A percentile compares a stretch with the other conserved stretches of the same genome.
These are phyloP conservation scores for Diaporthe destruens DNA, from an alignment of 2,329 filamentous ascomycete genomes.

Conservation along the genomic window DNA sequence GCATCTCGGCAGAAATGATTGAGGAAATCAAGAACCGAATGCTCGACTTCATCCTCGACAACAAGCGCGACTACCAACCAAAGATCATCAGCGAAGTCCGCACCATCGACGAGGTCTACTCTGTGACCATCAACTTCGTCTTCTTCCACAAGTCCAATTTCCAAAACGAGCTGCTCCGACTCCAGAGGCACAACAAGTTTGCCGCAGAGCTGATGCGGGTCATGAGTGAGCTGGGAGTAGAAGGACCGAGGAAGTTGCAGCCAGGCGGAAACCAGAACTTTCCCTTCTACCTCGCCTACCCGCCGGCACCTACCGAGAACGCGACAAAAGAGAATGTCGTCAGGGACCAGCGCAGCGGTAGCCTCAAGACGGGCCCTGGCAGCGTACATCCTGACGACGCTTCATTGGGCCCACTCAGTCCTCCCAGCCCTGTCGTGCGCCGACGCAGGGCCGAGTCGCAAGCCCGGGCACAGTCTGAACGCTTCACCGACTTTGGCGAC, in stretches of 20 bases:
- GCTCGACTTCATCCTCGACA: slow-evolving; percentile 82
- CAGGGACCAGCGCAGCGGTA: slow-evolving; percentile 37
- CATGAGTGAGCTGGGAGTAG: slow-evolving; percentile 86
- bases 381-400: slow-evolving; percentile 17
- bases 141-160: slow-evolving; percentile 99
- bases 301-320: slow-evolving; percentile 47
- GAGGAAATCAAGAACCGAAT: slow-evolving; percentile 84
- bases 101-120: slow-evolving; percentile 84
- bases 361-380: slow-evolving; percentile 25
- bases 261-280: slow-evolving; percentile 76
- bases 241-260: slow-evolving; percentile 81
- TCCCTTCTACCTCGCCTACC: slow-evolving; percentile 66
- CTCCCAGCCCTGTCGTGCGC: slow-evolving; percentile 14
- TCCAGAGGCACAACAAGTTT: slow-evolving; percentile 93
- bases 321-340: slow-evolving; percentile 28
- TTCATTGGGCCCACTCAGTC: slow-evolving; percentile 4
- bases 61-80: slow-evolving; percentile 81
- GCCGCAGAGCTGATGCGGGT: slow-evolving; percentile 90
- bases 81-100: slow-evolving; percentile 75
- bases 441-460: slow-evolving; percentile 38
- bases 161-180: slow-evolving; percentile 92
- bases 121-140: slow-evolving; percentile 89
- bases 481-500: slow-evolving; percentile 38
- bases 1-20: slow-evolving; percentile 85
- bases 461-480: slow-evolving; percentile 27